Base-by-base conservation (phyloP, 176 grass and related monocot species). In the Oryza meyeriana region DNA sequence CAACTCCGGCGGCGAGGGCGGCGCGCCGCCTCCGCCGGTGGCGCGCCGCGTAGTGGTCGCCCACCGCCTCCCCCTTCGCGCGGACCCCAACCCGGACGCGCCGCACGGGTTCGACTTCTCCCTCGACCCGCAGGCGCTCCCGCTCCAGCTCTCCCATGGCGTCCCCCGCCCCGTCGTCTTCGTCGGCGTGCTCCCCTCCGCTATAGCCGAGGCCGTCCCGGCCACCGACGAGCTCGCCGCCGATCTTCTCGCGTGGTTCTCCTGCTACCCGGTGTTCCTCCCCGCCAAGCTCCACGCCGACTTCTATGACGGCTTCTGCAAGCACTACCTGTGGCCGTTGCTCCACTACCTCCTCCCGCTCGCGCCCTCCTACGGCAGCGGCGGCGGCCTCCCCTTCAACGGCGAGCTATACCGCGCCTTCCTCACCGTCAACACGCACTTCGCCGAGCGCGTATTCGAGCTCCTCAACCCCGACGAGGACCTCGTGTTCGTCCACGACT, bases 261-360 rank as follows among this genome's bases (percentile, higher is more conserved):
- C 74, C 17, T 93, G 91, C 67, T 28, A 85, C 26, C 85, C 85
- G 27, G 86, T 88, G 32, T 79, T 90, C 61, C 38, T 93, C 14
- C 66, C 87, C 5, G 10, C 85, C 8, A 69, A 85, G 3, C 81
- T 93, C 61, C 91, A 93, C 30, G n/a, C 68, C 39, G 50, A 72
- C 26, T 93, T 93, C 81, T 93, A 93, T 28, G 84, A 93, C 69
- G 67, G 78, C 9, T 93, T 93, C 58, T 93, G 87, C 66, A 93
- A 93, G 79, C 85, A 79, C 44, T 89, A 92, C 55, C 64, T 92
- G 24, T 92, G 92, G 92, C 92, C 89, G 35, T 64, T 85, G 5
- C 75, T 94, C 66, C 89, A 94, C 59, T 85, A 77, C 80, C 50
- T 85, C 38, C 55, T 89, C 12, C 89, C 84, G 0, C 22, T 76